phyloP scores from a whole-genome alignment of 495 filamentous ascomycete genomes.

The Xanthoparmelia taractica region DNA sequence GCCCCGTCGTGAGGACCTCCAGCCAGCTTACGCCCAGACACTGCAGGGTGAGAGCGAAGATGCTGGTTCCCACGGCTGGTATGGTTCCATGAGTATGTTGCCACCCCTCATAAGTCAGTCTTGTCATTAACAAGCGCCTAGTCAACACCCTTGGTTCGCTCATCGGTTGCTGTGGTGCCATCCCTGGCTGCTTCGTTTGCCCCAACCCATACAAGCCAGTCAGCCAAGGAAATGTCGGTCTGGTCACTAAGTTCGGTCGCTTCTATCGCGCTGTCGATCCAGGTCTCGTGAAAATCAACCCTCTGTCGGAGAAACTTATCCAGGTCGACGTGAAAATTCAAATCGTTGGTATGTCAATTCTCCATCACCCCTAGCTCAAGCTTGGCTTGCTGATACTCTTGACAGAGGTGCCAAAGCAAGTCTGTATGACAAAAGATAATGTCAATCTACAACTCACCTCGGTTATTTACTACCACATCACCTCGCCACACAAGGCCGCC shows the following conservation, averaged over 20 bases:
- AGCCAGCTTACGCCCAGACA: constrained; percentile 75
- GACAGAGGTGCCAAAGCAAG: constrained; percentile 83
- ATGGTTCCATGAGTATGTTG: constrained; percentile 72
- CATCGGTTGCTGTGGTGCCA: constrained; percentile 74
- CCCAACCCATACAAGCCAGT: constrained; percentile 98
- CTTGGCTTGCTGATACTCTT: constrained; percentile 1
- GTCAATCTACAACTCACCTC: constrained; percentile 88
- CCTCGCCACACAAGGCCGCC: constrained; percentile 89
- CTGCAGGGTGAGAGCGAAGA: constrained; percentile 61
- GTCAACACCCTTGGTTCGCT: constrained; percentile 68
- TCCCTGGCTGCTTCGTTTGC: constrained; percentile 87
- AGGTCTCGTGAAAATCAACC: constrained; percentile 95
- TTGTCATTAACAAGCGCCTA: constrained; percentile 26
- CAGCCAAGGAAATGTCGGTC: constrained; percentile 82
- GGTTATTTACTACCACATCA: constrained; percentile 99
- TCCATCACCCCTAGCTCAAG: not conserved
- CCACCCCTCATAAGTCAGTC: not conserved
- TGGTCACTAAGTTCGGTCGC: constrained; percentile 91
- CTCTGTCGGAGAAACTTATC: constrained; percentile 80
- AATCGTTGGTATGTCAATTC: constrained; percentile 60
- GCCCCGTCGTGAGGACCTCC: constrained; percentile 72
- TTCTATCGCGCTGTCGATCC: constrained; percentile 97
- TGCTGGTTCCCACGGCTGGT: constrained; percentile 75
- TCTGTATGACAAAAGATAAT: constrained; percentile 99
- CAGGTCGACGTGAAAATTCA: constrained; percentile 99